A percentile compares a stretch with the other conserved stretches of the same genome.
These are phyloP conservation scores for Liquidambar formosana DNA, from an alignment of 164 flowering plant genomes.

Conservation along the genomic window DNA sequence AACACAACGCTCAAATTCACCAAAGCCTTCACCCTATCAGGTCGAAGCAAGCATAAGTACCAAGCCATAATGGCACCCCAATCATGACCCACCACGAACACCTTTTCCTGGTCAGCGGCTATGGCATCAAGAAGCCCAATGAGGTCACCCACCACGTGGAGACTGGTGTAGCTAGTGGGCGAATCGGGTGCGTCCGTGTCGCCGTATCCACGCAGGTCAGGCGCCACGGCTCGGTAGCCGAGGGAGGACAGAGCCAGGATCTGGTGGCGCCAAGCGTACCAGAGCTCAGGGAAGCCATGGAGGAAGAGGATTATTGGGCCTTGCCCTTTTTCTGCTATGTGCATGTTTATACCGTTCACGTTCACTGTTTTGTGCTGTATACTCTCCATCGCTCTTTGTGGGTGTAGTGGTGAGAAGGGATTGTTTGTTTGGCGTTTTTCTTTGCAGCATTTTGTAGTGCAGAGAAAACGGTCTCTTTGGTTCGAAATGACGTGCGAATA, in stretches of 20 bases:
- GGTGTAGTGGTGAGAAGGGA: too few species aligned
- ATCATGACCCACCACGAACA: constrained; percentile 81
- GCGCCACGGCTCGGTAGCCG: constrained; percentile 54
- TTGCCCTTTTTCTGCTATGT: constrained; percentile 54
- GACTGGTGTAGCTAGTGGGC: constrained; percentile 38
- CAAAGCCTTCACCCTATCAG: constrained; percentile 83
- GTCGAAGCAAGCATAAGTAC: constrained; percentile 61
- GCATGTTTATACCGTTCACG: constrained; percentile 58
- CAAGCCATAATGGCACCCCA: constrained; percentile 82
- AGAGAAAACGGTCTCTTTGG: too few species aligned
- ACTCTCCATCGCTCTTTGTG: constrained; percentile 31
- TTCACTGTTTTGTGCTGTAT: constrained; percentile 35
- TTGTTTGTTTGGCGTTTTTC: too few species aligned
- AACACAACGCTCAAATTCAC: constrained; percentile 62
- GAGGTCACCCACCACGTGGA: constrained; percentile 68
- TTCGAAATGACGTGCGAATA: too few species aligned
- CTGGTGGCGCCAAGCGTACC: constrained; percentile 75
- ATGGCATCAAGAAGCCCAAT: constrained; percentile 60
- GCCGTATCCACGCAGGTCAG: constrained; percentile 61
- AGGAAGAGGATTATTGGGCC: constrained; percentile 60
- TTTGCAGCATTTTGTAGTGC: too few species aligned
- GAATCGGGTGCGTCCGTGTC: constrained; percentile 55
- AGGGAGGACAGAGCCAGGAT: constrained; percentile 44
- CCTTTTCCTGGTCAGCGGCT: constrained; percentile 43
- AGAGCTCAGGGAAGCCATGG: constrained; percentile 68